Evolutionary conservation across 805 yeast species (phyloP).

Genomic region (Wickerhamomyces strasburgensis): DNA sequence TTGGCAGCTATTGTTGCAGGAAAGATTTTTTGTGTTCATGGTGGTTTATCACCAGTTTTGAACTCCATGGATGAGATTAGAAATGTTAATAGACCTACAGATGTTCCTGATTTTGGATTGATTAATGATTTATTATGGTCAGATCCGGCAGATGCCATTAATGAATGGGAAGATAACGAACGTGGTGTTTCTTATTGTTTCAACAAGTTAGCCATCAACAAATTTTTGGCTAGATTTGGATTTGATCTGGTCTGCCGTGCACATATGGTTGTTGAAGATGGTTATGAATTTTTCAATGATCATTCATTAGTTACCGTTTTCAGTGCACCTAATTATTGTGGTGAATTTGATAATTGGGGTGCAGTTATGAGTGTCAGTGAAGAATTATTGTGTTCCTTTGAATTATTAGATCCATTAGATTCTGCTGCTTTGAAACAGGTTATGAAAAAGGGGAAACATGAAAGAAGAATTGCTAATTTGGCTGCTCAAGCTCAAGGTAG

Average conservation of each 20-base stretch:
- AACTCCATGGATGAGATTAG: constrained; percentile 75
- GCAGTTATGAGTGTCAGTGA: constrained; percentile 97
- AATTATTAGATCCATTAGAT: constrained; percentile 89
- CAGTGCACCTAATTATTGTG: constrained; percentile 96
- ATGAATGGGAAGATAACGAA: constrained; percentile 86
- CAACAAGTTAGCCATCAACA: constrained; percentile 76
- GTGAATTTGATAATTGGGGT: constrained; percentile 77
- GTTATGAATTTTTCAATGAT: constrained; percentile 88
- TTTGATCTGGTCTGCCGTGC: constrained; percentile 88
- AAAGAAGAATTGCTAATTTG: constrained; percentile 59
- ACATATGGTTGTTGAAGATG: constrained; percentile 96
- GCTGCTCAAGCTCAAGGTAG: constrained; percentile 15
- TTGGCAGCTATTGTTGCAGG: constrained; percentile 84
- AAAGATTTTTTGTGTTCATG: constrained; percentile 95
- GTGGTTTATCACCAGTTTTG: constrained; percentile 87
- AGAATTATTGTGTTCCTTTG: constrained; percentile 88
- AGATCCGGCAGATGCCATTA: constrained; percentile 71
- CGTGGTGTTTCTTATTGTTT: constrained; percentile 95
- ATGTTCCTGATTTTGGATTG: constrained; percentile 96
- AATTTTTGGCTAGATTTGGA: constrained; percentile 69
- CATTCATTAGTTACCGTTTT: constrained; percentile 90
- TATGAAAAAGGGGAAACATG: constrained; percentile 90
- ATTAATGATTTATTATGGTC: constrained; percentile 97
- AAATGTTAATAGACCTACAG: constrained; percentile 83
- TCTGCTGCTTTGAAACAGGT: constrained; percentile 89